A percentile compares a stretch with the other conserved stretches of the same genome.
Conservation (phyloP, 2,329 filamentous ascomycete species). For the Talaromyces albobiverticillius region DNA sequence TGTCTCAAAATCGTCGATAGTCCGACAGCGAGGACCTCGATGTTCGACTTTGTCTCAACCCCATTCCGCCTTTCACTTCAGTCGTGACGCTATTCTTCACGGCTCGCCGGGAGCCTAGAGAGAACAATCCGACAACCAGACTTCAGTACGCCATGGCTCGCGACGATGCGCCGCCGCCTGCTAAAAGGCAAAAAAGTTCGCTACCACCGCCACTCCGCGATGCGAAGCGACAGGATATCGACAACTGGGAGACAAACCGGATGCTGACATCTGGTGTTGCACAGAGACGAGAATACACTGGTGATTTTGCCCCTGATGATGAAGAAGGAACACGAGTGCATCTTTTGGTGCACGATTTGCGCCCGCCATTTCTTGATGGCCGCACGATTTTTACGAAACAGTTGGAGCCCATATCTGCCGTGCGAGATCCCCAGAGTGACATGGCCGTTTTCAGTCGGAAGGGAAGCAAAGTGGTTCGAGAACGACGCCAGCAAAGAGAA, state of each 20-base stretch:
- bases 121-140: background rate
- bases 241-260: constrained; percentile 97
- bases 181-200: constrained; percentile 39
- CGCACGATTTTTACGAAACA: constrained; percentile 97
- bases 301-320: constrained; percentile 78
- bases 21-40: background rate
- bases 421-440: constrained; percentile 91
- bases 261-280: constrained; percentile 97
- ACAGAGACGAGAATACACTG: constrained; percentile 76
- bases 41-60: background rate
- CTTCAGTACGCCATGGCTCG: constrained; percentile 28
- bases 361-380: constrained; percentile 91
- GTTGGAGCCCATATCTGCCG: constrained; percentile 87
- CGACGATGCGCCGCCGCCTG: constrained; percentile 33
- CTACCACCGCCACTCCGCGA: constrained; percentile 35
- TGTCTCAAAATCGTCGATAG: constrained; percentile 14
- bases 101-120: background rate
- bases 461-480: constrained; percentile 88
- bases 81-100: background rate
- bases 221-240: constrained; percentile 81
- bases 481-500: constrained; percentile 87
- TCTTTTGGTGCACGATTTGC: constrained; percentile 86
- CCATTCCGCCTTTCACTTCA: background rate
- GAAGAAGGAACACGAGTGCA: constrained; percentile 88
- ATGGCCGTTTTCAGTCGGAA: constrained; percentile 98